Conservation (phyloP, 192 early-diverging fungal species). For the Coemansia sp. region DNA sequence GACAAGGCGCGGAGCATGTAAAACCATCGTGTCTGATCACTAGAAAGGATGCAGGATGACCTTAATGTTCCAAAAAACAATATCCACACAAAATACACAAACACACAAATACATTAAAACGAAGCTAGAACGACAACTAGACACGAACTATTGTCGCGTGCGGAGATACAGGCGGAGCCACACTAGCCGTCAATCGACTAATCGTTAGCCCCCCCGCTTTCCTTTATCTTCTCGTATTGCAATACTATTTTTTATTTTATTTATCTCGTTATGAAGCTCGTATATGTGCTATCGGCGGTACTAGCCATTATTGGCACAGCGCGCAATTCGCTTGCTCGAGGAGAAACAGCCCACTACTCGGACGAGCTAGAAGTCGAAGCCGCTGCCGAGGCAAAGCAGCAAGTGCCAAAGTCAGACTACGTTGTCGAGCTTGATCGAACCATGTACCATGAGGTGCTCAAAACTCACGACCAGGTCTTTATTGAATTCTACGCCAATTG, state of each 20-base stretch:
- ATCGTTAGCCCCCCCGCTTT: not conserved
- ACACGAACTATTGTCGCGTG: not conserved
- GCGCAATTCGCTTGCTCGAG: slow-evolving; percentile 19
- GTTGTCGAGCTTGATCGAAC: slow-evolving; percentile 44
- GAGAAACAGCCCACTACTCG: slow-evolving; percentile 15
- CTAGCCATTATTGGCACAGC: slow-evolving; percentile 7
- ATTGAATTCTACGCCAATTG: slow-evolving; percentile 58
- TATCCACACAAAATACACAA: not conserved
- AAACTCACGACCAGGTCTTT: slow-evolving; percentile 33
- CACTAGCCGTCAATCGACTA: not conserved
- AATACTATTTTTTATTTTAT: not conserved
- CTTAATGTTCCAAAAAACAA: slow-evolving; percentile 23
- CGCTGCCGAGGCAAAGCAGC: slow-evolving; percentile 23
- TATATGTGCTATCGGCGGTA: slow-evolving; percentile 11
- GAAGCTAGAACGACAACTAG: no score
- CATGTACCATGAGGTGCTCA: slow-evolving; percentile 32
- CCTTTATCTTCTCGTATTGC: not conserved
- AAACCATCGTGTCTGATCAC: slow-evolving; percentile 56
- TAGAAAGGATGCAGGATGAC: slow-evolving; percentile 54
- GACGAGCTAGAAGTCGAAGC: slow-evolving; percentile 34
- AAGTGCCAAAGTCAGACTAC: slow-evolving; percentile 43
- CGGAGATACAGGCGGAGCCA: not conserved
- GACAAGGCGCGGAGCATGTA: slow-evolving; percentile 45
- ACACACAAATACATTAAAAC: not conserved
- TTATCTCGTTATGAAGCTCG: slow-evolving; percentile 10